Percentiles rank a stretch among this genome's conserved stretches.
phyloP scores from a whole-genome alignment of 1,139 yeast genomes.

The Sugiyamaella grinbergsii region DNA sequence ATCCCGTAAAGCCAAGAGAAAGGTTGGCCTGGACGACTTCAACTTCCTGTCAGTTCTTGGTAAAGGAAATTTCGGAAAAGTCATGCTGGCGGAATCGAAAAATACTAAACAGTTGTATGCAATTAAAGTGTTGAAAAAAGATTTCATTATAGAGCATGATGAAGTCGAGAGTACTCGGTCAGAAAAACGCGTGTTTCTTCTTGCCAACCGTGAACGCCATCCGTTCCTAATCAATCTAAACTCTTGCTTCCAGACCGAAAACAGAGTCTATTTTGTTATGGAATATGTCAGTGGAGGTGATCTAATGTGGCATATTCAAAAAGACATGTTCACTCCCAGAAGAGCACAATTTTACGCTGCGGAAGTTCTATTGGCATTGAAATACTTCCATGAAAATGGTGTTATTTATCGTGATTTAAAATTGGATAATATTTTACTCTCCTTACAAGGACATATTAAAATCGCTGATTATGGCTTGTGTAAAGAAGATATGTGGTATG shows the following conservation, averaged over 20 bases:
- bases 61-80: constrained; percentile 97
- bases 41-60: constrained; percentile 92
- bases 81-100: constrained; percentile 92
- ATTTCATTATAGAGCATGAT: constrained; percentile 89
- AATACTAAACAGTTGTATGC: constrained; percentile 81
- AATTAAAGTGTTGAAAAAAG: constrained; percentile 92
- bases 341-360: constrained; percentile 98
- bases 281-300: constrained; percentile 98
- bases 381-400: constrained; percentile 93
- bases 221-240: constrained; percentile 90
- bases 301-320: constrained; percentile 98
- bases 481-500: constrained; percentile 92
- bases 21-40: constrained; percentile 93
- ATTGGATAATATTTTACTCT: constrained; percentile 85
- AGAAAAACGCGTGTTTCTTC: constrained; percentile 86
- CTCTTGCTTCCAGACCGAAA: constrained; percentile 97
- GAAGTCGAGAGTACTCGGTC: constrained; percentile 94
- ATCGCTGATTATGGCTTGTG: constrained; percentile 97
- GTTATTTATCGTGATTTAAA: constrained; percentile 96
- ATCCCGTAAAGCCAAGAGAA: constrained; percentile 45
- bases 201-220: constrained; percentile 88
- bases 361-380: constrained; percentile 86
- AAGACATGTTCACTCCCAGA: constrained; percentile 81
- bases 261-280: constrained; percentile 96
- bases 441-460: constrained; percentile 92